Evolutionary conservation across 352 stramenopile species (phyloP).

Genomic region (Globisporangium cederbergense): DNA sequence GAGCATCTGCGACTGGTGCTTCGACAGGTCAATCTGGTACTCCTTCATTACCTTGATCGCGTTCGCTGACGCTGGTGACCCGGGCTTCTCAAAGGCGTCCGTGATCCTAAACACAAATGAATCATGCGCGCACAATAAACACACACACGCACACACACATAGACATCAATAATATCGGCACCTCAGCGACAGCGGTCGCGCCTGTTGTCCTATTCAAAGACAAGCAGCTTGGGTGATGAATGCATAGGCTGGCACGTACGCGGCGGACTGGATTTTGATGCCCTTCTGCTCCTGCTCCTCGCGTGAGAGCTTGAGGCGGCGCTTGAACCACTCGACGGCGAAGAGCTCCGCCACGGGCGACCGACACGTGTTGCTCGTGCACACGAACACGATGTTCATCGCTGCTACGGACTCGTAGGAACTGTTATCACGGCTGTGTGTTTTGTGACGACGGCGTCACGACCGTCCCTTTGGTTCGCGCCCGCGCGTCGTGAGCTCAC

Average conservation of each 20-base stretch:
- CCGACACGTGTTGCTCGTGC: conserved; percentile 83
- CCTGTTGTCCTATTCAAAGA: too few relatives aligned
- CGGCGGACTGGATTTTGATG: conserved; percentile 65
- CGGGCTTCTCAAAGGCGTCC: conserved; percentile 64
- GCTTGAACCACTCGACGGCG: conserved; percentile 75
- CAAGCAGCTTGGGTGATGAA: too few relatives aligned
- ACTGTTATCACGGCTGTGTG: not conserved
- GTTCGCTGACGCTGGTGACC: conserved; percentile 60
- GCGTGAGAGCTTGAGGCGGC: conserved; percentile 59
- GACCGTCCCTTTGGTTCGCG: too few relatives aligned
- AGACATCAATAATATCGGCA: not conserved
- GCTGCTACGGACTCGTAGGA: not conserved
- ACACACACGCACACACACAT: not conserved
- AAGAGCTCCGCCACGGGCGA: conserved; percentile 76
- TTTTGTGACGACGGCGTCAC: not conserved
- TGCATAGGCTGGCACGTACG: conserved; percentile 32
- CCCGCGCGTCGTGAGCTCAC: too few relatives aligned
- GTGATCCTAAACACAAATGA: conserved; percentile 42
- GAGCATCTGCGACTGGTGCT: conserved; percentile 62
- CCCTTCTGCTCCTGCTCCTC: conserved; percentile 65
- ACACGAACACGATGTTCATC: conserved; percentile 85
- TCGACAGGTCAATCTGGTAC: conserved; percentile 70
- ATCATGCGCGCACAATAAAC: not conserved
- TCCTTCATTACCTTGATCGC: conserved; percentile 67
- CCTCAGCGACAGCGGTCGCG: too few relatives aligned